Evolutionary conservation across 2,329 filamentous ascomycete species (phyloP).

Genomic region (Diplocarpon rosae): DNA sequence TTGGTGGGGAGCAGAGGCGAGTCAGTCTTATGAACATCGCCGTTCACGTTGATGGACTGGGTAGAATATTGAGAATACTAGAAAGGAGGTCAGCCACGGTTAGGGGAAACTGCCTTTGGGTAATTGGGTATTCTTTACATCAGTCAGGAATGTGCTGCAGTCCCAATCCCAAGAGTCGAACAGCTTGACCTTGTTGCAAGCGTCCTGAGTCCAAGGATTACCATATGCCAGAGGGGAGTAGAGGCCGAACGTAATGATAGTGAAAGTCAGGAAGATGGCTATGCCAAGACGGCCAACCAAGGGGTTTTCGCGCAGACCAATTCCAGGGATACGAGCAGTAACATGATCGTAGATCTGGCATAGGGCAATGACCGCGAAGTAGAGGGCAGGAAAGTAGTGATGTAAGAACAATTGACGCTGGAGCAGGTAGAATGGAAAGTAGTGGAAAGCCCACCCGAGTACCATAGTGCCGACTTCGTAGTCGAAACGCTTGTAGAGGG

Average conservation of each 20-base stretch:
- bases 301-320: constrained; percentile 60
- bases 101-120: constrained; percentile 19
- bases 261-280: constrained; percentile 61
- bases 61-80: constrained; percentile 30
- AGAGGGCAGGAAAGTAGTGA: constrained; percentile 94
- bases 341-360: constrained; percentile 84
- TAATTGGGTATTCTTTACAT: constrained; percentile 51
- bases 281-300: constrained; percentile 65
- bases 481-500: constrained; percentile 90
- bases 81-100: constrained; percentile 14
- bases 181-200: constrained; percentile 81
- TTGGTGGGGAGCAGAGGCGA: constrained; percentile 22
- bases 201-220: constrained; percentile 81
- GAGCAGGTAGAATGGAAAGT: constrained; percentile 99
- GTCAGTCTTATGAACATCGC: constrained; percentile 23
- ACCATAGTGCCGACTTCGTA: constrained; percentile 89
- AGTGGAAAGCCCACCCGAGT: constrained; percentile 93
- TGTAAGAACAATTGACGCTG: constrained; percentile 95
- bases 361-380: constrained; percentile 84
- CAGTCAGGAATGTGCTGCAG: constrained; percentile 83
- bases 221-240: constrained; percentile 87
- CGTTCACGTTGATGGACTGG: constrained; percentile 17
- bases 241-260: constrained; percentile 67
- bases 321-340: constrained; percentile 57
- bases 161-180: constrained; percentile 93